These are phyloP conservation scores for Pouteria campechiana DNA, from an alignment of 179 eudicot genomes.

Conservation along the genomic window DNA sequence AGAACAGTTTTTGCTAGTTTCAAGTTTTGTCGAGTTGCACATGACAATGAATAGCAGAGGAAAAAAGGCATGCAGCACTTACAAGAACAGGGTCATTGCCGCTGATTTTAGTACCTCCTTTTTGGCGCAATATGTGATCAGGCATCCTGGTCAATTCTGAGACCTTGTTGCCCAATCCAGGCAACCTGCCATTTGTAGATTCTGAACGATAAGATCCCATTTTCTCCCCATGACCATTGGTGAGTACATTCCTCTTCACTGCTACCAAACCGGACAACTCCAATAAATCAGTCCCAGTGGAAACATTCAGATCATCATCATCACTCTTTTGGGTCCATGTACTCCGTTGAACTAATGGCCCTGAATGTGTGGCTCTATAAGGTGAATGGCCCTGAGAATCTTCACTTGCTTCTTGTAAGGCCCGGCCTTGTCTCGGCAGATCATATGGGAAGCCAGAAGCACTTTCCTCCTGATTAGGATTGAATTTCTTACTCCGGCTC, in stretches of 20 bases:
- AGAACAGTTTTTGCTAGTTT: no score
- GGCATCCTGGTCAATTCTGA: slow-evolving; percentile 36
- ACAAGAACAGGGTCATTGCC: slow-evolving; percentile 65
- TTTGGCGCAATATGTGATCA: slow-evolving; percentile 33
- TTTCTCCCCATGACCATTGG: slow-evolving; percentile 48
- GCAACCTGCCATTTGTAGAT: slow-evolving; percentile 51
- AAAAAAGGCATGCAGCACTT: slow-evolving; percentile 19
- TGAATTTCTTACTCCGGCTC: slow-evolving; percentile 93
- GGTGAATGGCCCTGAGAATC: slow-evolving; percentile 30
- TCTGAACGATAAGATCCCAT: slow-evolving; percentile 34
- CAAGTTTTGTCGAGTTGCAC: no score
- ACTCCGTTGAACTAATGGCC: slow-evolving; percentile 67
- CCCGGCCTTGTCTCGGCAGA: slow-evolving; percentile 71
- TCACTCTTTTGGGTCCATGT: slow-evolving; percentile 61
- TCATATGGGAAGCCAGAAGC: slow-evolving; percentile 97
- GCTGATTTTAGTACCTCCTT: slow-evolving; percentile 43
- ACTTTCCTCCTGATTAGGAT: slow-evolving; percentile 68
- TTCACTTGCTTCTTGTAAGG: slow-evolving; percentile 31
- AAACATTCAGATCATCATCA: slow-evolving; percentile 52
- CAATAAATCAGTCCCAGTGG: slow-evolving; percentile 43
- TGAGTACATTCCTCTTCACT: slow-evolving; percentile 46
- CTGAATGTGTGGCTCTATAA: slow-evolving; percentile 88
- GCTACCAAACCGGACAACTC: slow-evolving; percentile 32
- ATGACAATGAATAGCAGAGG: not conserved
- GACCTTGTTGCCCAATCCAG: slow-evolving; percentile 76